Conservation (phyloP, 331 rosid species). For the Quercus lobata region DNA sequence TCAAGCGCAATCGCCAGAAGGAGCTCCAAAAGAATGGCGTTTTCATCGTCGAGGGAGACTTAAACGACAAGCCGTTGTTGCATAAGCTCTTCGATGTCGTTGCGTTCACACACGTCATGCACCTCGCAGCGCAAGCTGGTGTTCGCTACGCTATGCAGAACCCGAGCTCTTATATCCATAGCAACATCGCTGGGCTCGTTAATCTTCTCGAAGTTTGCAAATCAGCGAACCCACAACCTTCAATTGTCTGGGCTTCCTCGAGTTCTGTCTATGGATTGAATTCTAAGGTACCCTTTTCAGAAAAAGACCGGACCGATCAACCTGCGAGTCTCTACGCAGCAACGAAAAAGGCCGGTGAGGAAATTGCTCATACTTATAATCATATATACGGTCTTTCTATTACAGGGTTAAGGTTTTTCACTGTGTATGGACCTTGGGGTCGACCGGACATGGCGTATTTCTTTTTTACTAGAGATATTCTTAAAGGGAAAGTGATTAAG, state of each 20-base stretch:
- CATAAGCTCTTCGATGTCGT: conserved; percentile 81
- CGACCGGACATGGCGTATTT: conserved; percentile 88
- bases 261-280: conserved; percentile 87
- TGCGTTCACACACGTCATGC: conserved; percentile 81
- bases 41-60: conserved; percentile 71
- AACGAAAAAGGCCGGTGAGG: conserved; percentile 84
- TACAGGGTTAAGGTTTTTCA: conserved; percentile 73
- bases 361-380: conserved; percentile 73
- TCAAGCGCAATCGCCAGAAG: conserved; percentile 65
- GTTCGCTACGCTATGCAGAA: conserved; percentile 88
- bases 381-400: conserved; percentile 79
- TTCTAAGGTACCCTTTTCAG: conserved; percentile 76
- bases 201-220: conserved; percentile 65
- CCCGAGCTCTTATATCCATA: conserved; percentile 65
- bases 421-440: conserved; percentile 92
- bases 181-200: conserved; percentile 81
- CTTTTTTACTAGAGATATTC: conserved; percentile 69
- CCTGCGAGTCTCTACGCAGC: conserved; percentile 89
- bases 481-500: conserved; percentile 59
- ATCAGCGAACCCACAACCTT: conserved; percentile 72
- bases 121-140: conserved; percentile 86
- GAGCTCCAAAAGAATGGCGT: conserved; percentile 68
- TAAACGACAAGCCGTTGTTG: conserved; percentile 57
- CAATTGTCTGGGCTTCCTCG: conserved; percentile 82
- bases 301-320: conserved; percentile 80